phyloP scores from a whole-genome alignment of 1,284 basidiomycete genomes.

The Leccinum fuscescens region DNA sequence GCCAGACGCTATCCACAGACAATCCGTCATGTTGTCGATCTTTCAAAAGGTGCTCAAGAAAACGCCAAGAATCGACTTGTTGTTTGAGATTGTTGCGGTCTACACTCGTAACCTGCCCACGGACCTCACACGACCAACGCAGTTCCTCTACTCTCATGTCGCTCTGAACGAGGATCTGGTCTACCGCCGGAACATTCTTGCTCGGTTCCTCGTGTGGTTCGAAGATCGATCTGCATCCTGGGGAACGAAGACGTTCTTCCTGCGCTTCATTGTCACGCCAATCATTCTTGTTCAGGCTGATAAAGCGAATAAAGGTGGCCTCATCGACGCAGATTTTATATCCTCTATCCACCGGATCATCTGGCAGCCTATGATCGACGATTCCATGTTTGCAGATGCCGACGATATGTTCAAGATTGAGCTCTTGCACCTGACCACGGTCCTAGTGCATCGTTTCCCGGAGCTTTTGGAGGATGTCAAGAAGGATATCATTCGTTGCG shows the following conservation, averaged over 20 bases:
- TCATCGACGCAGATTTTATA: slow-evolving; percentile 74
- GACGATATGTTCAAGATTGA: slow-evolving; percentile 90
- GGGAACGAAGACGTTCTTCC: slow-evolving; percentile 82
- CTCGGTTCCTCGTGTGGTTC: slow-evolving; percentile 86
- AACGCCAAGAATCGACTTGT: slow-evolving; percentile 76
- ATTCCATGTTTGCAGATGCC: slow-evolving; percentile 54
- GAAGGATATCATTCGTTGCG: slow-evolving; percentile 95
- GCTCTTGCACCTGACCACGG: slow-evolving; percentile 86
- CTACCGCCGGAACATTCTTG: slow-evolving; percentile 82
- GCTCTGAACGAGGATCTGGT: slow-evolving; percentile 61
- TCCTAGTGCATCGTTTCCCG: slow-evolving; percentile 85
- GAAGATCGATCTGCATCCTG: slow-evolving; percentile 65
- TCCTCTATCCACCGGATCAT: slow-evolving; percentile 69
- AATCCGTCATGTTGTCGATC: slow-evolving; percentile 70
- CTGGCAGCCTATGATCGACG: slow-evolving; percentile 76
- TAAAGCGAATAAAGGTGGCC: slow-evolving; percentile 49
- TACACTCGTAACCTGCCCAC: slow-evolving; percentile 83
- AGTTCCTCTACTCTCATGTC: slow-evolving; percentile 88
- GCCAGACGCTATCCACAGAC: slow-evolving; percentile 60
- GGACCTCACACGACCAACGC: slow-evolving; percentile 79
- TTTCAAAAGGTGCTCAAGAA: slow-evolving; percentile 74
- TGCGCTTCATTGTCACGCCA: slow-evolving; percentile 89
- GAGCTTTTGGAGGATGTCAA: slow-evolving; percentile 76
- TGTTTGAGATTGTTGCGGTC: slow-evolving; percentile 86
- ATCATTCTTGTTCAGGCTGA: slow-evolving; percentile 79